Conservation (phyloP, 768 basidiomycete species). For the Naganishia antarctica region DNA sequence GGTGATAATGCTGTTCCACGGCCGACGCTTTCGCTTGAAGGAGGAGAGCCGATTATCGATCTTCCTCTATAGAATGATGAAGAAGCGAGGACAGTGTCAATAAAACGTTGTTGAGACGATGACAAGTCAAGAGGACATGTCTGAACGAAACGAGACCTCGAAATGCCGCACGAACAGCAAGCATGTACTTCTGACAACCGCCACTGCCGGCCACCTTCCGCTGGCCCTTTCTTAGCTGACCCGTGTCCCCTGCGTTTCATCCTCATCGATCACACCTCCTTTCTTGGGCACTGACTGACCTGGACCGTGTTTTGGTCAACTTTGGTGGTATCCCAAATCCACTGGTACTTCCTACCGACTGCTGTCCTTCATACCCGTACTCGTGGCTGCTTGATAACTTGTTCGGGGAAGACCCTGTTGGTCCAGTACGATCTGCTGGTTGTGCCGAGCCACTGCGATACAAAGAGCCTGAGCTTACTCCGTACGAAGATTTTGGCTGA, state of each 20-base stretch:
- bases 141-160: too few species aligned
- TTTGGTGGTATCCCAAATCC: constrained; percentile 18
- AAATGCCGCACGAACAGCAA: too few species aligned
- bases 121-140: not conserved
- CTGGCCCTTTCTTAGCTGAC: not conserved
- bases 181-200: not conserved
- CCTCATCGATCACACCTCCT: not conserved
- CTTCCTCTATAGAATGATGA: not conserved
- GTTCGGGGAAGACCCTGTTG: too few species aligned
- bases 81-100: not conserved
- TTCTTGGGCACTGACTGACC: constrained; percentile 8
- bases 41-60: not conserved
- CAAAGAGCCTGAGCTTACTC: not conserved
- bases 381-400: not conserved
- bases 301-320: constrained; percentile 22
- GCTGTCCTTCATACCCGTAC: constrained; percentile 6
- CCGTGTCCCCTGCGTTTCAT: constrained; percentile 4
- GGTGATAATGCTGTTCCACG: not conserved
- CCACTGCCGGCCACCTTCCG: not conserved
- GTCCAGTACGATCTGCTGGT: too few species aligned
- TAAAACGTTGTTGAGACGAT: not conserved
- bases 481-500: not conserved
- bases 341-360: constrained; percentile 13
- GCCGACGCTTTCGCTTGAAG: not conserved
- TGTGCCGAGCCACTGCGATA: too few species aligned